Conservation (phyloP, 441 rosid species). For the Bocquillonia castaneifolia region DNA sequence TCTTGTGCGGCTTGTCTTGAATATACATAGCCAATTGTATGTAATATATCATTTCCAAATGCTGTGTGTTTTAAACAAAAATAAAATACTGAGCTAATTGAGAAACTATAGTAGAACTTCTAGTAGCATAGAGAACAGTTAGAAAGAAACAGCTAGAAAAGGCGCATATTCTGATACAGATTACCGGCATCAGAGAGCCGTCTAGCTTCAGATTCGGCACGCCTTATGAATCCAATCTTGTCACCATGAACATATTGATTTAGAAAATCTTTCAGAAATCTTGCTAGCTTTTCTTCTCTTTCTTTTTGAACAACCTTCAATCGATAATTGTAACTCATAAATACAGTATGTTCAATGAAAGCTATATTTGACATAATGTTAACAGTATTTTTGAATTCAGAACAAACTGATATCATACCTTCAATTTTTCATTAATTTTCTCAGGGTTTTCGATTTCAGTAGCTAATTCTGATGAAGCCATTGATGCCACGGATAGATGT, state of each 20-base stretch:
- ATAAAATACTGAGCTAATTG: background rate
- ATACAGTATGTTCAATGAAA: too few species aligned
- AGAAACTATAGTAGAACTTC: background rate
- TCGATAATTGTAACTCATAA: background rate
- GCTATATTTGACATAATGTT: background rate
- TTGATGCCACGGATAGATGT: slow-evolving; percentile 81
- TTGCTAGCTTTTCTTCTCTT: slow-evolving; percentile 85
- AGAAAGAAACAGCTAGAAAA: background rate
- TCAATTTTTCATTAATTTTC: slow-evolving; percentile 59
- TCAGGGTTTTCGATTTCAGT: slow-evolving; percentile 51
- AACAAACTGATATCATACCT: slow-evolving; percentile 41
- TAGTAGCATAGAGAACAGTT: background rate
- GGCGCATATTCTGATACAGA: background rate
- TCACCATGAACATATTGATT: slow-evolving; percentile 69
- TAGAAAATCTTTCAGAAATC: slow-evolving; percentile 54
- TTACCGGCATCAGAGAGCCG: slow-evolving; percentile 63
- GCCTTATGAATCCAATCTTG: slow-evolving; percentile 57
- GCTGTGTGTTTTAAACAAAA: slow-evolving; percentile 33
- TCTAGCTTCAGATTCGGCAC: slow-evolving; percentile 77
- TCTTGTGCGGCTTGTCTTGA: slow-evolving; percentile 88
- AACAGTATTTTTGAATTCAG: background rate
- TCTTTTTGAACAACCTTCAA: slow-evolving; percentile 73
- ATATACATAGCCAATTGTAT: slow-evolving; percentile 81
- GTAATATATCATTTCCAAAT: slow-evolving; percentile 65
- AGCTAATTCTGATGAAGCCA: slow-evolving; percentile 74